Percentiles rank a stretch among this genome's conserved stretches.
These are phyloP conservation scores for Malus hybrid DNA, from an alignment of 331 rosid genomes.

Conservation along the genomic window DNA sequence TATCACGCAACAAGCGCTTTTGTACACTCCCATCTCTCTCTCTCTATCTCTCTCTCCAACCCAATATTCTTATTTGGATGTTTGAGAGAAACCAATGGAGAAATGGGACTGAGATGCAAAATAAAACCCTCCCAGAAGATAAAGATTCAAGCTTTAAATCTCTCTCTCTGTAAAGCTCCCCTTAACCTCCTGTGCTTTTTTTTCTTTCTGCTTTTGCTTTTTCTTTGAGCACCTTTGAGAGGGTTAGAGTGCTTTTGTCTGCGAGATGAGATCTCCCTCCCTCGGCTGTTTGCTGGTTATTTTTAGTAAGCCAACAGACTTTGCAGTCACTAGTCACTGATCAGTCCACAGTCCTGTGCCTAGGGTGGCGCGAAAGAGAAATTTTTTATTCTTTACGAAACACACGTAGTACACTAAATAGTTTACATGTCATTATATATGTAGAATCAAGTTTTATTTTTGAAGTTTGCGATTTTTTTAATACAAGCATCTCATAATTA, in stretches of 20 bases:
- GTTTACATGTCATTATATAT: too few relatives aligned
- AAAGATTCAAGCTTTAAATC: not conserved
- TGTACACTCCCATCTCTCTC: conserved; percentile 32
- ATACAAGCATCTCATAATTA: too few relatives aligned
- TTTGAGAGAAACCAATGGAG: not conserved
- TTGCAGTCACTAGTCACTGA: not conserved
- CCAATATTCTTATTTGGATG: not conserved
- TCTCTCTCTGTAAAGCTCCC: conserved; percentile 1
- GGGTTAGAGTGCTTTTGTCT: not conserved
- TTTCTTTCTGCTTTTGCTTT: not conserved
- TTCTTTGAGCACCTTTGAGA: not conserved
- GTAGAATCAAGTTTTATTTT: too few relatives aligned
- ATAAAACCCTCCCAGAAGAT: not conserved
- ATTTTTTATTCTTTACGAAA: too few relatives aligned
- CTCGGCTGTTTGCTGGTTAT: too few relatives aligned
- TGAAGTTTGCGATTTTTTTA: too few relatives aligned
- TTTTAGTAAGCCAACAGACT: not conserved
- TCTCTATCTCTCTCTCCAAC: not conserved
- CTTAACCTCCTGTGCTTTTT: not conserved
- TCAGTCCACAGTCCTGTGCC: not conserved
- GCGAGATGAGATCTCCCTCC: not conserved
- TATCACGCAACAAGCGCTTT: conserved; percentile 18
- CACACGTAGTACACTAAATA: too few relatives aligned
- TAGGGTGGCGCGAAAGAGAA: not conserved
- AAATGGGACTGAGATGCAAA: conserved; percentile 1